Conservation (phyloP, 768 basidiomycete species). For the Suillus fuscotomentosus region DNA sequence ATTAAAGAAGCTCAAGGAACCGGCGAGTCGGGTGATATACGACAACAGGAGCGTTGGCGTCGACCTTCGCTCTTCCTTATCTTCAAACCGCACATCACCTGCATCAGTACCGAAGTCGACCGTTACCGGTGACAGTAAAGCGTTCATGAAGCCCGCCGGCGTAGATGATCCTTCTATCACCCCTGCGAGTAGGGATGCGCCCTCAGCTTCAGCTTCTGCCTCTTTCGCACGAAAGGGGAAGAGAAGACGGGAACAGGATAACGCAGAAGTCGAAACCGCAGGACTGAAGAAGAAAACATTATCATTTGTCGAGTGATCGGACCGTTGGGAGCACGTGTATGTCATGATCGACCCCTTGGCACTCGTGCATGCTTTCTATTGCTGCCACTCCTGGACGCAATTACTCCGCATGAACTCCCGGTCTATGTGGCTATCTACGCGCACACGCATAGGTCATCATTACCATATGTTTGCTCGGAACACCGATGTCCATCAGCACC, state of each 20-base stretch:
- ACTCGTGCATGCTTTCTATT: not conserved
- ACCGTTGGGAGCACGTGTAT: conserved; percentile 22
- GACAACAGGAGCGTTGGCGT: conserved; percentile 47
- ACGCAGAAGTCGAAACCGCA: conserved; percentile 15
- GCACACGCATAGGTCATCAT: not conserved
- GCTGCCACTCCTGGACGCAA: not conserved
- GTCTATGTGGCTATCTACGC: not conserved
- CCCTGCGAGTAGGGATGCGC: not conserved
- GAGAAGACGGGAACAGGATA: conserved; percentile 26
- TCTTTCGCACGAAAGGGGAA: conserved; percentile 11
- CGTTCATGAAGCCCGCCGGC: conserved; percentile 56
- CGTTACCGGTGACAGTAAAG: not conserved
- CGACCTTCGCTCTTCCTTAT: conserved; percentile 39
- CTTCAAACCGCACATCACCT: conserved; percentile 12
- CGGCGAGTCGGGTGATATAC: conserved; percentile 33
- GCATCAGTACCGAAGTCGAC: conserved; percentile 4
- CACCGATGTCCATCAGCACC: not conserved
- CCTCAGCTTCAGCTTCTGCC: not conserved
- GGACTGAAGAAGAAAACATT: conserved; percentile 23
- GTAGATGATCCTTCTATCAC: conserved; percentile 46
- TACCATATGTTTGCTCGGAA: not conserved
- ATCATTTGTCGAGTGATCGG: conserved; percentile 22
- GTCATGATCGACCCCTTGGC: conserved; percentile 19
- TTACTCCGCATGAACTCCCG: not conserved
- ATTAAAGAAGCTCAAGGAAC: conserved; percentile 1